Base-by-base conservation (phyloP, 2,329 filamentous ascomycete species). In the Bipolaris sorokiniana region DNA sequence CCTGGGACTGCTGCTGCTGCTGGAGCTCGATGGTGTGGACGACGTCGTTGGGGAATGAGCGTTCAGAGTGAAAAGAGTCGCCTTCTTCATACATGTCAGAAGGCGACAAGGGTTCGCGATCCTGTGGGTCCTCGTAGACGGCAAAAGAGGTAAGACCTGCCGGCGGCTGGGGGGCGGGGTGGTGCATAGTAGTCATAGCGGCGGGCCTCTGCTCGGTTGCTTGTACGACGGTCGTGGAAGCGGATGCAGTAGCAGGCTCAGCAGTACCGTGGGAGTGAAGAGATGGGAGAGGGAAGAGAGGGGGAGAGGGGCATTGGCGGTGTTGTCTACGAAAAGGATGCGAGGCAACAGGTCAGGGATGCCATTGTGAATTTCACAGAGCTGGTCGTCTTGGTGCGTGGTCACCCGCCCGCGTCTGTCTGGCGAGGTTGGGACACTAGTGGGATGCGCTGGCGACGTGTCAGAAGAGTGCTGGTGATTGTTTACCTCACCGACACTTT, bases 41-140 rank as follows among this genome's bases (percentile, higher is more conserved):
- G 7, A 67, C 62, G 20, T 74, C 69, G 59, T 76, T 61, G 7
- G 65, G 59, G 23, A 71, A 58, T 18, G 73, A 70, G 16, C 62
- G 59, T 37, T 75, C 74, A 7, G 70, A 74, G 50, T 67, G 64
- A 63, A 70, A 73, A n/a, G 71, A 74, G 41, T 65, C 62, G 36
- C 71, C 70, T 37, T 67, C 72, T 34, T 73, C 73, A 58, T 71
- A 71, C 54, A 67, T 66, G 34, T 70, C 67, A 2, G 69, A 68
- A 0, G 72, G 71, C 28, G 71, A 74, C 15, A 68, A 56, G 33
- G 66, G 64, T 44, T 69, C 67, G 28, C 65, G 61, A 49, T 73
- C 69, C 31, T 75, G 71, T 44, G 62, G 62, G 45, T 75, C 69
- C 63, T 75, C 69, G 59, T 74, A 72, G 28, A 74, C 72, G 16